Percentiles rank a stretch among this genome's conserved stretches.
phyloP scores from a whole-genome alignment of 2,329 filamentous ascomycete genomes.

The Penicillium freii region DNA sequence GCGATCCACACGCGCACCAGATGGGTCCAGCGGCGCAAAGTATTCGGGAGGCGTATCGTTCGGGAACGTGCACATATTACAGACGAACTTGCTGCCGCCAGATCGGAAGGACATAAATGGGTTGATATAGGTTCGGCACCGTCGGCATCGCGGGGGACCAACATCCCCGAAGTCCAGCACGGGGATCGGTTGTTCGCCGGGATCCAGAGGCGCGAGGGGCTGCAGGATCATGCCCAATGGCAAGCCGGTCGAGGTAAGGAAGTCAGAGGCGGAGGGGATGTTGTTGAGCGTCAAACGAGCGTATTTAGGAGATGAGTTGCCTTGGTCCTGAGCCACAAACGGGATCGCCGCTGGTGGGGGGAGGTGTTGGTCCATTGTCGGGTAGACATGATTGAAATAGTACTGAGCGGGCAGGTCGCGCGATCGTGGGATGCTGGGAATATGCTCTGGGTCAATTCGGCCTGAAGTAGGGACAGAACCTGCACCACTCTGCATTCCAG shows the following conservation, averaged over 20 bases:
- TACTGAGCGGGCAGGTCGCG: constrained; percentile 79
- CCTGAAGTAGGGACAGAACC: constrained; percentile 65
- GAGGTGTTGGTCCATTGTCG: constrained; percentile 90
- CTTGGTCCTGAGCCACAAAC: constrained; percentile 92
- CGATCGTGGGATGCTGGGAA: constrained; percentile 84
- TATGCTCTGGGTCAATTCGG: constrained; percentile 83
- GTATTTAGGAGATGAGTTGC: constrained; percentile 93
- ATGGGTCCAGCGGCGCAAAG: constrained; percentile 84
- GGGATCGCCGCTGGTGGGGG: constrained; percentile 85
- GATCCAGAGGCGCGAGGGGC: constrained; percentile 76
- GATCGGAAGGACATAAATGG: constrained; percentile 97
- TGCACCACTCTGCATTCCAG: constrained; percentile 43
- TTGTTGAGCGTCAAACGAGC: constrained; percentile 89
- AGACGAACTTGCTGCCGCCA: constrained; percentile 94
- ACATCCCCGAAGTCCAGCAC: constrained; percentile 91
- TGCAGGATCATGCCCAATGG: constrained; percentile 87
- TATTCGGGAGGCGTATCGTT: constrained; percentile 93
- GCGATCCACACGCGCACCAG: constrained; percentile 82
- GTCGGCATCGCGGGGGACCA: constrained; percentile 84
- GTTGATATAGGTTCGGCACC: constrained; percentile 96
- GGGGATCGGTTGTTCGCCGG: constrained; percentile 82
- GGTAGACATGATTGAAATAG: constrained; percentile 84
- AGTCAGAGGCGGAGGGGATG: constrained; percentile 80
- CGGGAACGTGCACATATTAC: constrained; percentile 96
- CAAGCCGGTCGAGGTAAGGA: constrained; percentile 73